A percentile compares a stretch with the other conserved stretches of the same genome.
These are phyloP conservation scores for Entomortierella beljakovae DNA, from an alignment of 192 early-diverging fungal genomes.

Conservation along the genomic window DNA sequence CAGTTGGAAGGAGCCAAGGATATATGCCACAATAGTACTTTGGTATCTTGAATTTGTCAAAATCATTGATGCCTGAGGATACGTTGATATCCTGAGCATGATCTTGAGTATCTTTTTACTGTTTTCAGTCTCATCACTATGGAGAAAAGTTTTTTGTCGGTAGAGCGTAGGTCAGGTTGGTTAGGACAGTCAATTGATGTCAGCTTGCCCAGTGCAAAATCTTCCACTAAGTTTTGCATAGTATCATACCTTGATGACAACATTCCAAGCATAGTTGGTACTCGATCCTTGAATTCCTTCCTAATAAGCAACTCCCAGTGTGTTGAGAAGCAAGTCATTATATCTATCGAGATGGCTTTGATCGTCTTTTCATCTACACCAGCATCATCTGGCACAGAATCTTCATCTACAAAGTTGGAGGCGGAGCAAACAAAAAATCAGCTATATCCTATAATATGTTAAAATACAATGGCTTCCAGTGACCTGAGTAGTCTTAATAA, in stretches of 20 bases:
- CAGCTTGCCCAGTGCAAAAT: no score
- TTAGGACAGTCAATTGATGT: no score
- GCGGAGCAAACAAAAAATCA: no score
- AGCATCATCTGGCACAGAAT: slow-evolving; percentile 25
- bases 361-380: slow-evolving; percentile 29
- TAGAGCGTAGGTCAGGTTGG: not conserved
- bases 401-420: slow-evolving; percentile 16
- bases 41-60: slow-evolving; percentile 40
- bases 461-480: no score
- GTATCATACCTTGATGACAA: slow-evolving; percentile 24
- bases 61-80: slow-evolving; percentile 34
- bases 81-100: slow-evolving; percentile 32
- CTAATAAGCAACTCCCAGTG: slow-evolving; percentile 31
- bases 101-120: slow-evolving; percentile 44
- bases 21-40: slow-evolving; percentile 24
- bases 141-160: not conserved
- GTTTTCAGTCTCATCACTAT: slow-evolving; percentile 26
- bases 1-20: slow-evolving; percentile 19
- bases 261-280: slow-evolving; percentile 31
- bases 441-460: no score
- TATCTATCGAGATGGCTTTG: slow-evolving; percentile 32
- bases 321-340: slow-evolving; percentile 44
- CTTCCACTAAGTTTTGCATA: not conserved
- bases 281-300: slow-evolving; percentile 45
- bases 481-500: no score